phyloP scores from a whole-genome alignment of 2,329 filamentous ascomycete species.

The Exutisphaerella laricina region DNA sequence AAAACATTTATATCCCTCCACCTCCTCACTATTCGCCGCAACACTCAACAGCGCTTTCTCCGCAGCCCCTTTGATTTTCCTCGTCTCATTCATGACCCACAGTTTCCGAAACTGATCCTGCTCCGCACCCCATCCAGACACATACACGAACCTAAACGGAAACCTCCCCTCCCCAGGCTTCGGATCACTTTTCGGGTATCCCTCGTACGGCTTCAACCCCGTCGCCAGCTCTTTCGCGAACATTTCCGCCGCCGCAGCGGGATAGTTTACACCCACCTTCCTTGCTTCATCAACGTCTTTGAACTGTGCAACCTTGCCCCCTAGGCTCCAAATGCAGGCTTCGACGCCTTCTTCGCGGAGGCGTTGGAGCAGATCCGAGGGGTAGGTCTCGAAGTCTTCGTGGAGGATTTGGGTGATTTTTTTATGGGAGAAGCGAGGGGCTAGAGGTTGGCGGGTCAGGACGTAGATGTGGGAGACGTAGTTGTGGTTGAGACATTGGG shows the following conservation, averaged over 20 bases:
- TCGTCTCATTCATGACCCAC: conserved; percentile 33
- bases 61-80: conserved; percentile 35
- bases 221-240: conserved; percentile 28
- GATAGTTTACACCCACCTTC: conserved; percentile 30
- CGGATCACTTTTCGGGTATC: conserved; percentile 16
- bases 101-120: conserved; percentile 36
- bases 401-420: conserved; percentile 35
- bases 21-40: conserved; percentile 25
- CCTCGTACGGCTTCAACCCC: conserved; percentile 21
- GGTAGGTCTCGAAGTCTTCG: conserved; percentile 51
- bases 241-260: conserved; percentile 30
- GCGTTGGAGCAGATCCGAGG: conserved; percentile 39
- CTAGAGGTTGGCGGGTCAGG: conserved; percentile 30
- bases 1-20: conserved; percentile 31
- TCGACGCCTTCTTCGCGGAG: conserved; percentile 38
- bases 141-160: conserved; percentile 42
- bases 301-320: conserved; percentile 24
- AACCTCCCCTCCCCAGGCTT: conserved; percentile 25
- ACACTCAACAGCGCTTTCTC: conserved; percentile 34
- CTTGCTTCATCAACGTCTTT: conserved; percentile 28
- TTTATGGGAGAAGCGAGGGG: conserved; percentile 25
- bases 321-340: conserved; percentile 43
- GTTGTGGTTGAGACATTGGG: conserved; percentile 46
- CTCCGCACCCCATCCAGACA: conserved; percentile 37
- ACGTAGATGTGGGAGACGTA: conserved; percentile 43